Base-by-base conservation (phyloP, 257 asterid genomes). In the Euphrasia confusa region DNA sequence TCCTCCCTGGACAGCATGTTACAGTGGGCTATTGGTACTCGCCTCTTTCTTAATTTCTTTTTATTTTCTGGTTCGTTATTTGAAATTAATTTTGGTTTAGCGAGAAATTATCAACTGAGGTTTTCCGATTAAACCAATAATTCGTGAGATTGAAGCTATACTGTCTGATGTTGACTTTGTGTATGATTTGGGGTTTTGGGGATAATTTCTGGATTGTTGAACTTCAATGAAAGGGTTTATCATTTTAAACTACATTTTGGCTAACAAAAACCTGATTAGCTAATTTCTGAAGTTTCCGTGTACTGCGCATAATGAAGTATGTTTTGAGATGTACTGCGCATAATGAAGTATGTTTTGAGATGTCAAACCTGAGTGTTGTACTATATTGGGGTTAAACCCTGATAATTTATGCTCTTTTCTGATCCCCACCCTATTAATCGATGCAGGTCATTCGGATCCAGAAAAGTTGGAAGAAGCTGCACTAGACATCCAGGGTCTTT, bases 1-100 rank as follows among this genome's bases (percentile, higher is more conserved):
- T 86, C 97, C 71, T 82, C 94, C 68, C 88, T 89, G 21, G 95
- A 86, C 13, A 95, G 95, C 39, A 84, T 86, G 95, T 48, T 89
- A 39, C 95, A 89, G 75, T 89, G 95, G 97, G 92, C 95, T 68
- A 81, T 89, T 72, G 94, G 95, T 88, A 80, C 21, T 21, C 8
- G 7, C 64, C 67, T 44, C 7, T 40, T 58, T 24, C 53, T 18
- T 11, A 28, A 9, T 37, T 6, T 15, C 53, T 0, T 53, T 26
- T 54, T 17, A 4, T 49, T 44, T 2, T n/a, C 58, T 63, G 33
- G 28, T 18, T 53, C 21, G 10, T 26, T 30, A 14, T 39, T 13
- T 58, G n/a, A 35, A 57, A 28, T 48, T 53, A 50, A 7, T 65
- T 21, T 21, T 54, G 5, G 11, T 54, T 54, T 10, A 17, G 2